Evolutionary conservation across 306 rosid genomes (phyloP).

Genomic region (Cucumis sativus): Cucumber_9930_V3 NC_026661.2:957001-957500

Average conservation of each 20-base stretch:
- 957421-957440: neutral
- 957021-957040: conserved; percentile 9
- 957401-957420: neutral
- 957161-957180: too few relatives aligned
- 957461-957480: too few relatives aligned
- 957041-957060: neutral
- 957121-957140: neutral
- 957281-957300: neutral
- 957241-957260: neutral
- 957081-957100: neutral
- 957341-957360: neutral
- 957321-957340: neutral
- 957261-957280: neutral
- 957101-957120: neutral
- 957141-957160: too few relatives aligned
- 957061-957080: neutral
- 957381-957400: neutral
- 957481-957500: too few relatives aligned
- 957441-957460: too few relatives aligned
- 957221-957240: neutral
- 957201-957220: neutral
- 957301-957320: neutral
- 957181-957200: neutral
- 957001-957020: conserved; percentile 75
- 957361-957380: neutral